Evolutionary conservation across 202 grass and related monocot species (phyloP), one percentile per base, ranked within the genome.

Genomic region (Eragrostis tef): DNA sequence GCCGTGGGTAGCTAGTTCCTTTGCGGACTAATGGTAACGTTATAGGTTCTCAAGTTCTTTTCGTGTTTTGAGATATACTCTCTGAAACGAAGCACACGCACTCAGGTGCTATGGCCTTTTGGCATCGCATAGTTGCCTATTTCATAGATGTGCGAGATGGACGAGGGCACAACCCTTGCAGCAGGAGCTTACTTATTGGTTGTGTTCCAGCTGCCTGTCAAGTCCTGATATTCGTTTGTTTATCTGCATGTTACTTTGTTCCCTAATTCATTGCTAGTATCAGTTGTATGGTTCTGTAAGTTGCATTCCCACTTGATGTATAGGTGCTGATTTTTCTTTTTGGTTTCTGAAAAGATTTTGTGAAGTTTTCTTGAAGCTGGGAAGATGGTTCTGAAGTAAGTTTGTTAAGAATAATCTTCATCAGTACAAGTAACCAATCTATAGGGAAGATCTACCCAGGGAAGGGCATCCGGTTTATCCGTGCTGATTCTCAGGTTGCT

Each of bases 361-460:
- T 84, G 63, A 88, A 59, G 63, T 15, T 45, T 68, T 75, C 31
- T 63, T 47, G 67, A 84, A 36, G 63, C 36, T 36, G 70, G 80
- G 68, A 88, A 84, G 76, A 88, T 88, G 86, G 86, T 88, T 12
- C 81, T 88, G 69, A 88, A 88, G 86, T 88, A 88, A 74, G 81
- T 76, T 34, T 34, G 2, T 34, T 34, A 34, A 34, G 31, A 34
- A 34, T 34, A 34, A 34, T 34, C 31, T 34, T 34, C 31, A 34
- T 34, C 31, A 34, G 31, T 34, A 34, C 1, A 34, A 34, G 31
- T 34, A 34, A 34, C 31, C 31, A 34, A 34, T 34, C 31, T 34
- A 34, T 1, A 34, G 31, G 31, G 47, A 90, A 87, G 84, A 90
- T 90, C 56, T 90, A 87, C 46, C 84, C 88, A 42, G 88, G 88